These are phyloP conservation scores for Tricholoma furcatifolium DNA, from an alignment of 768 basidiomycete genomes.

Conservation along the genomic window DNA sequence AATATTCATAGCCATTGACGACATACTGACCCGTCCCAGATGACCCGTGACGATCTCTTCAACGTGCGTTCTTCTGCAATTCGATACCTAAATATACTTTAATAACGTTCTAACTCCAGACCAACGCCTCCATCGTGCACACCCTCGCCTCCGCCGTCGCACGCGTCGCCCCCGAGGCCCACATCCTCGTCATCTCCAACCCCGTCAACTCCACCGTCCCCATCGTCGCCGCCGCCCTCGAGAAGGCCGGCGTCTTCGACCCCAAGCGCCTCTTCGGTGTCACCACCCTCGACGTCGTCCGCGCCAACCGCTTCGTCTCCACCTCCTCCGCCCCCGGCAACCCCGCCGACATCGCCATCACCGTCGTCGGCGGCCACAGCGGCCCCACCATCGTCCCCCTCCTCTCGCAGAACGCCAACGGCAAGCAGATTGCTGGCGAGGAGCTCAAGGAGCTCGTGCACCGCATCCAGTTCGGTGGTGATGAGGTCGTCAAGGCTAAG, in stretches of 20 bases:
- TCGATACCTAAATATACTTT: not conserved
- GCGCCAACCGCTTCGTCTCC: slow-evolving; percentile 87
- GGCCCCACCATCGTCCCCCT: slow-evolving; percentile 98
- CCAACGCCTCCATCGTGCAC: slow-evolving; percentile 96
- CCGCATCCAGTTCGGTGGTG: slow-evolving; percentile 97
- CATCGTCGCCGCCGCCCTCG: slow-evolving; percentile 89
- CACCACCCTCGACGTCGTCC: slow-evolving; percentile 97
- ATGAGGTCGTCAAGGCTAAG: slow-evolving; percentile 98
- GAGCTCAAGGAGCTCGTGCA: slow-evolving; percentile 76
- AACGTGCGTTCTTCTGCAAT: slow-evolving; percentile 55
- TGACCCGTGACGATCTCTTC: slow-evolving; percentile 97
- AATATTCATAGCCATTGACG: slow-evolving; percentile 4
- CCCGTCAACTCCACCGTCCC: slow-evolving; percentile 98
- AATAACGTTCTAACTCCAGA: slow-evolving; percentile 42
- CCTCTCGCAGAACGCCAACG: slow-evolving; percentile 76
- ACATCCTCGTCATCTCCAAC: slow-evolving; percentile 97
- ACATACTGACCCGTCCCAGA: slow-evolving; percentile 46
- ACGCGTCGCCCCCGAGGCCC: slow-evolving; percentile 86
- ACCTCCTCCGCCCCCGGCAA: slow-evolving; percentile 56
- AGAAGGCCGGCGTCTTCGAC: slow-evolving; percentile 91
- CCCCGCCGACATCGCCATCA: slow-evolving; percentile 68
- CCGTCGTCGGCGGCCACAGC: slow-evolving; percentile 94
- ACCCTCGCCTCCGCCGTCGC: slow-evolving; percentile 90
- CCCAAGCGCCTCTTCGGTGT: slow-evolving; percentile 91
- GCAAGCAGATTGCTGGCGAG: slow-evolving; percentile 75